Percentiles rank a stretch among this genome's conserved stretches.
These are phyloP conservation scores for Cadophora gregata DNA, from an alignment of 2,329 filamentous ascomycete species.

Conservation along the genomic window DNA sequence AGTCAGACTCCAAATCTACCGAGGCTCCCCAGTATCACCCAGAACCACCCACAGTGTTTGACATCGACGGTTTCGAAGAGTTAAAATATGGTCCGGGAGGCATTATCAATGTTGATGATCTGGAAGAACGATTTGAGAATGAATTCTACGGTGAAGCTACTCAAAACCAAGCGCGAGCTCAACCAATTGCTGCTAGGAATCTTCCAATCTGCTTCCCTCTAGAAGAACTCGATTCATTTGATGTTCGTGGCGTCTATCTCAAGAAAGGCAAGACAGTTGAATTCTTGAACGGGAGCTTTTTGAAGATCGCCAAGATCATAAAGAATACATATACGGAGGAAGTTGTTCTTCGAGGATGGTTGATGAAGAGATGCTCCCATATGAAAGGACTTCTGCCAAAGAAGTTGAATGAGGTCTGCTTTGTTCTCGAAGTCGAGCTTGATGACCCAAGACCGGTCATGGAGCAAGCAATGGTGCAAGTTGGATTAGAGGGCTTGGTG, in stretches of 20 bases:
- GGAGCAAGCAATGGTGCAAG: conserved; percentile 50
- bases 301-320: conserved; percentile 48
- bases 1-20: neutral
- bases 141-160: conserved; percentile 11
- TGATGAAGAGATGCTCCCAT: conserved; percentile 45
- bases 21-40: neutral
- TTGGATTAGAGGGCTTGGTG: conserved; percentile 48
- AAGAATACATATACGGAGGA: conserved; percentile 36
- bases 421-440: conserved; percentile 46
- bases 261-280: conserved; percentile 31
- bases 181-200: neutral
- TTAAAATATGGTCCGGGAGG: neutral
- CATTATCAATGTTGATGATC: conserved; percentile 15
- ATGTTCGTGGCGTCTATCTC: neutral
- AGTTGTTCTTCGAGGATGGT: conserved; percentile 49
- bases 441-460: conserved; percentile 44
- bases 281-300: conserved; percentile 42
- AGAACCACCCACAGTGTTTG: neutral
- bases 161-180: neutral
- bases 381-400: conserved; percentile 45
- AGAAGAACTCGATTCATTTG: neutral
- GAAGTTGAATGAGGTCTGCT: conserved; percentile 53
- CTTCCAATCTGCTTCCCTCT: conserved; percentile 1
- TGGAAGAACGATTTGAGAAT: conserved; percentile 8
- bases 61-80: conserved; percentile 10